A percentile compares a stretch with the other conserved stretches of the same genome.
Evolutionary conservation across 2,329 filamentous ascomycete genomes (phyloP).

Genomic region (Grosmannia serpens): DNA sequence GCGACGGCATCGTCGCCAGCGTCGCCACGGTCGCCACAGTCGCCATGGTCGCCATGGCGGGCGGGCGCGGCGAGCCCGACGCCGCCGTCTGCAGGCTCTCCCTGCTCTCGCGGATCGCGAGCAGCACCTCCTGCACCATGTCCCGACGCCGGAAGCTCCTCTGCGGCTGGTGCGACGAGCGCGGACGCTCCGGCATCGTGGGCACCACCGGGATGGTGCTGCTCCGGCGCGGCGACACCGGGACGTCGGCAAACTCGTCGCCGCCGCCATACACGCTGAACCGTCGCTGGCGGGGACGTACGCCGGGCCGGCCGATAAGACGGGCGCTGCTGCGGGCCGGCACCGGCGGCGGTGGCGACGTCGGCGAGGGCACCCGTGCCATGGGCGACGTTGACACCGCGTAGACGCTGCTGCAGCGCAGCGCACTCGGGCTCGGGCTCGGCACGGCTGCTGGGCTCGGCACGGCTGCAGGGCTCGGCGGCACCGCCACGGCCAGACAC

Average conservation of each 20-base stretch:
- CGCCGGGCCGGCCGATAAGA: too few species aligned
- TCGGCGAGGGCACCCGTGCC: neutral
- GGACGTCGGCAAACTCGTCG: constrained; percentile 1
- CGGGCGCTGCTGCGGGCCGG: neutral
- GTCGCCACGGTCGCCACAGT: neutral
- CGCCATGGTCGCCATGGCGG: too few species aligned
- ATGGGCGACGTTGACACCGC: neutral
- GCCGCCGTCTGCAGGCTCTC: neutral
- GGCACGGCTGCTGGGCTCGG: too few species aligned
- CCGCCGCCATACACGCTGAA: constrained; percentile 12
- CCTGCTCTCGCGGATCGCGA: constrained; percentile 2
- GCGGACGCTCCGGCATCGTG: neutral
- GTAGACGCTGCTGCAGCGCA: too few species aligned
- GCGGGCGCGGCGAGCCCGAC: too few species aligned
- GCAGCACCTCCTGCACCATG: constrained; percentile 6
- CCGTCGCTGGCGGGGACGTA: constrained; percentile 4
- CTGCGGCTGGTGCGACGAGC: neutral
- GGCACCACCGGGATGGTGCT: neutral
- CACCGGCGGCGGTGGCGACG: neutral
- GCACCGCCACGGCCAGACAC: neutral
- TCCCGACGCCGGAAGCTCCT: constrained; percentile 3
- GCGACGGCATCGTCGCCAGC: too few species aligned
- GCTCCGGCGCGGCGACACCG: neutral
- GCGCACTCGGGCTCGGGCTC: too few species aligned
- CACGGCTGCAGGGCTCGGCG: neutral